Evolutionary conservation across 2,329 filamentous ascomycete genomes (phyloP).

Genomic region (Stagonosporopsis tanaceti): DNA sequence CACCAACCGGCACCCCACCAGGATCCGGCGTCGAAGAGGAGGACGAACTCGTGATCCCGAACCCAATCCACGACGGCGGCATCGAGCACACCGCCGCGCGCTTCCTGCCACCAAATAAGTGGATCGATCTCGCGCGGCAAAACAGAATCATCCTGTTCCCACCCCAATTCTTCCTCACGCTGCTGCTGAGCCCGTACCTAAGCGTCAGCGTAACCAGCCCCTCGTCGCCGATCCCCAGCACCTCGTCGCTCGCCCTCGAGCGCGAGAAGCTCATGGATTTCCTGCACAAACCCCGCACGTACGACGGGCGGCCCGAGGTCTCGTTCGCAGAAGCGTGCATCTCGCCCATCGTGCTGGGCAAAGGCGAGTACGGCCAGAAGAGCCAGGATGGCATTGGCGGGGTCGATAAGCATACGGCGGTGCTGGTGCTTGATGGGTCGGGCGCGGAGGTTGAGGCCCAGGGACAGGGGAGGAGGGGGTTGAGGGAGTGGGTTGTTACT

Average conservation of each 20-base stretch:
- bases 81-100: constrained; percentile 76
- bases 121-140: constrained; percentile 69
- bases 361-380: constrained; percentile 46
- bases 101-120: constrained; percentile 75
- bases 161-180: constrained; percentile 81
- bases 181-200: constrained; percentile 65
- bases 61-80: constrained; percentile 75
- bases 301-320: constrained; percentile 42
- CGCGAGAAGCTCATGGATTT: constrained; percentile 54
- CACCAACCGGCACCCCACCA: constrained; percentile 44
- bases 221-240: constrained; percentile 34
- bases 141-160: constrained; percentile 86
- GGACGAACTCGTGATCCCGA: constrained; percentile 68
- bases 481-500: constrained; percentile 64
- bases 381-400: constrained; percentile 42
- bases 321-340: constrained; percentile 56
- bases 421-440: constrained; percentile 63
- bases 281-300: constrained; percentile 59
- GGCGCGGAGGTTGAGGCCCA: constrained; percentile 64
- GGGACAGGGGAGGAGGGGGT: constrained; percentile 57
- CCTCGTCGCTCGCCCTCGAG: constrained; percentile 52
- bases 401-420: constrained; percentile 58
- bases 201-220: constrained; percentile 41
- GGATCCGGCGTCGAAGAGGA: constrained; percentile 35
- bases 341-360: constrained; percentile 50